Percentiles rank a stretch among this genome's conserved stretches.
phyloP scores from a whole-genome alignment of 306 rosid species.

The Vicia faba region DNA sequence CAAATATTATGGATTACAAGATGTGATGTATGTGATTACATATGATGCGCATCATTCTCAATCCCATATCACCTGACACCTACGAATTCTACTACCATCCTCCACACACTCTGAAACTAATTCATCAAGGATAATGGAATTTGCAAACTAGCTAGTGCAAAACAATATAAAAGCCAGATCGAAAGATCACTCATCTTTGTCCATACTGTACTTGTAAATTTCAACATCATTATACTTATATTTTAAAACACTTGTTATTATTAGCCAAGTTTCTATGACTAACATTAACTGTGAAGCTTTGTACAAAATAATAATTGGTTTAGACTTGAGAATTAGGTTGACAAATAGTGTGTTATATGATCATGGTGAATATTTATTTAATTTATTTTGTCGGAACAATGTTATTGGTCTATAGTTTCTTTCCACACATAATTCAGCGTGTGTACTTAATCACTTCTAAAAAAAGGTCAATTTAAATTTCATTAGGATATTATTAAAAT shows the following conservation, averaged over 20 bases:
- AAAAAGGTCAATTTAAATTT: conserved; percentile 30
- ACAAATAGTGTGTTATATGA: neutral
- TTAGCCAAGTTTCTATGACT: neutral
- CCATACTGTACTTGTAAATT: neutral
- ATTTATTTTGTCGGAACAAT: conserved; percentile 36
- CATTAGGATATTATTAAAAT: neutral
- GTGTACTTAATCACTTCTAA: conserved; percentile 19
- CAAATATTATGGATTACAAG: too few species aligned
- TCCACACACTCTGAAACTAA: too few species aligned
- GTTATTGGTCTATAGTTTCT: conserved; percentile 23
- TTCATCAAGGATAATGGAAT: too few species aligned
- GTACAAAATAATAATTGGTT: too few species aligned
- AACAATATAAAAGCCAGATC: conserved; percentile 6
- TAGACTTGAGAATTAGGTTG: too few species aligned
- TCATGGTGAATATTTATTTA: neutral
- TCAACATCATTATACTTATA: conserved; percentile 6
- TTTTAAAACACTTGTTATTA: conserved; percentile 2
- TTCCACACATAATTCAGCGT: neutral
- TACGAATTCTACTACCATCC: too few species aligned
- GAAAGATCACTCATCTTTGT: conserved; percentile 35
- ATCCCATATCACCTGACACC: too few species aligned
- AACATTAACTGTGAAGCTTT: neutral
- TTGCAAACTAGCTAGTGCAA: too few species aligned
- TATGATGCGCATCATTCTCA: too few species aligned
- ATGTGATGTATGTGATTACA: too few species aligned